Conservation (phyloP, 768 basidiomycete genomes). For the Lyophyllum shimeji region DNA sequence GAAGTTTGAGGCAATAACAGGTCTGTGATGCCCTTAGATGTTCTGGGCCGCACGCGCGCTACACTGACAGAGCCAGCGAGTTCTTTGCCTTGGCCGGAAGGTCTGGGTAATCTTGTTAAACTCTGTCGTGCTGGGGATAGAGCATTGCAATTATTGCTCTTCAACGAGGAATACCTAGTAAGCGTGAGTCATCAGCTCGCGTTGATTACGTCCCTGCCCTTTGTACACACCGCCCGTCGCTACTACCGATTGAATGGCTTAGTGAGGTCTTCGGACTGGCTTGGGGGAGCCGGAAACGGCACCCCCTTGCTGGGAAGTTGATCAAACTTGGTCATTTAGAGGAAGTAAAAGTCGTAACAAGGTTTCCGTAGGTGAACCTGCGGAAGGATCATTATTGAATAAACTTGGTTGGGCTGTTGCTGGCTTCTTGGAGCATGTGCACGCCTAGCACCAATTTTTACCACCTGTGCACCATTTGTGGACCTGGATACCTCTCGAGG, state of each 20-base stretch:
- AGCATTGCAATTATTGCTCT: conserved; percentile 92
- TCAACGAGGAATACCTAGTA: conserved; percentile 91
- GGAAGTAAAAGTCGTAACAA: no score
- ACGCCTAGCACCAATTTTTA: no score
- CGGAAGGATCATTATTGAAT: no score
- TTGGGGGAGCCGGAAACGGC: neutral
- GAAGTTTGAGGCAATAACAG: neutral
- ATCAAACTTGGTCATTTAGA: no score
- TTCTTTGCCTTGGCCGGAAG: conserved; percentile 20
- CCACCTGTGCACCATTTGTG: no score
- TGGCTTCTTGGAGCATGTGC: no score
- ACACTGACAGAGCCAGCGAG: neutral
- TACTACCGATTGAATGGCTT: neutral
- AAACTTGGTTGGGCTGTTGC: no score
- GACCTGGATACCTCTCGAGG: no score
- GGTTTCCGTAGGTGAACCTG: no score
- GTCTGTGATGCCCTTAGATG: neutral
- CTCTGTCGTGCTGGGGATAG: conserved; percentile 43
- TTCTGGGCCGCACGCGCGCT: neutral
- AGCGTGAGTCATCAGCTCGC: conserved; percentile 88
- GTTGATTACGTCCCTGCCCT: conserved; percentile 44
- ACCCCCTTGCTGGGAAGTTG: neutral
- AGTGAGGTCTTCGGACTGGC: neutral
- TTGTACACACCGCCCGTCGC: neutral
- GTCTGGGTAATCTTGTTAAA: conserved; percentile 43